Evolutionary conservation across 2,329 filamentous ascomycete genomes (phyloP), one percentile per base, ranked within the genome.

Genomic region (Ramichloridium luteum): DNA sequence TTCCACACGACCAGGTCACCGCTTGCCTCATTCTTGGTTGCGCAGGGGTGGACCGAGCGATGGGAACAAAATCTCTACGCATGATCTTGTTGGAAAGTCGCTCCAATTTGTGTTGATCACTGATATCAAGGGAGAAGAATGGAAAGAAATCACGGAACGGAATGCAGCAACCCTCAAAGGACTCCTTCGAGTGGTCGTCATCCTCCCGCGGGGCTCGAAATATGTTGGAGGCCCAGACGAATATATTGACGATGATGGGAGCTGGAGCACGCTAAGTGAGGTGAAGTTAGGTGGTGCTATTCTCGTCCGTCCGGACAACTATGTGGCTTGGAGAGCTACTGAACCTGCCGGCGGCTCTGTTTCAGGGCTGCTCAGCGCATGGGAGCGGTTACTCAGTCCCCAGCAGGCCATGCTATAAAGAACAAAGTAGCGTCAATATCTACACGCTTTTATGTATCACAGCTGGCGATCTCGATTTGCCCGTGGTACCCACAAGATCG

Each of bases 11-110:
- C 73, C 73, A 0, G 74, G 73, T 4, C 56, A 56, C 16, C 59
- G 70, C 1, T 52, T 77, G 16, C 73, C 74, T 3, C 73, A 78
- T 46, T 70, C 58, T 1, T 77, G 73, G 73, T 53, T 77, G 5
- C 69, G 68, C 43, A 61, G 55, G 6, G 44, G 55, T 1, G 43
- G 57, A 3, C 68, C 68, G 0, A 51, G 50, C 1, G 8, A n/a
- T 23, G n/a, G 8, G 8, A 48, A 58, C 26, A 51, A 51, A 12
- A 47, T 68, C 9, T 74, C 71, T 1, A 75, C 69, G 0, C 63
- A 70, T 18, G 72, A 77, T 47, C 49, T 77, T 2, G 67, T 67
- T 0, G 72, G 72, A 0, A 56, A 72, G 25, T 65, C 68, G 1
- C 20, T 23, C 20, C 38, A 40, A 0, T 74, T 72, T 45, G 28